phyloP scores from a whole-genome alignment of 176 grass and related monocot genomes.

The Aegilops tauschii region DNA sequence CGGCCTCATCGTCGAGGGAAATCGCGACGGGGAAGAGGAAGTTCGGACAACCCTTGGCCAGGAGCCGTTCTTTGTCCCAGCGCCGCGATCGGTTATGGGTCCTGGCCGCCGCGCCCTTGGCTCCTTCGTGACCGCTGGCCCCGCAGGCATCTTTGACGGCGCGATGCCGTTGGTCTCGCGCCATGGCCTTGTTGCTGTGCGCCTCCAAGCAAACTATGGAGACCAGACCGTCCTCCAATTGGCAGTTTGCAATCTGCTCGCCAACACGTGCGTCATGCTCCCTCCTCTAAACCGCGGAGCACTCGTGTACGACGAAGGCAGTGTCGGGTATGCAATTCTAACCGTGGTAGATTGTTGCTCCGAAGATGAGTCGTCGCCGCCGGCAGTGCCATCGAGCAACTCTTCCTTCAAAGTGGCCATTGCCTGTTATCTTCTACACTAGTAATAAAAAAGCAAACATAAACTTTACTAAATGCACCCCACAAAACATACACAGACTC shows the following conservation, averaged over 20 bases:
- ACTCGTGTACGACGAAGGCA: neutral
- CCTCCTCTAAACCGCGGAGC: too few species aligned
- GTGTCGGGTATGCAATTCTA: neutral
- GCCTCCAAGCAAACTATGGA: neutral
- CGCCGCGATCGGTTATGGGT: neutral
- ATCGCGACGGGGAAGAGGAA: too few species aligned
- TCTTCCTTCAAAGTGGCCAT: neutral
- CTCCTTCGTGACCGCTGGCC: neutral
- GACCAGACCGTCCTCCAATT: neutral
- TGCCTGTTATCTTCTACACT: neutral
- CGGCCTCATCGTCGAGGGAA: neutral
- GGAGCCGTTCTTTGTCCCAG: neutral
- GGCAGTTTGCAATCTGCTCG: neutral
- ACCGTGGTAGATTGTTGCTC: neutral
- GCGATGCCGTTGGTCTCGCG: neutral
- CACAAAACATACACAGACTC: too few species aligned
- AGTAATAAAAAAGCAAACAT: too few species aligned
- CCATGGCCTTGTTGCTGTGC: neutral
- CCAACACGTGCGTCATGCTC: too few species aligned
- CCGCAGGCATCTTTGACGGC: neutral
- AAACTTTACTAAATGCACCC: too few species aligned
- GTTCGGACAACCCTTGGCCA: too few species aligned
- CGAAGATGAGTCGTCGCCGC: neutral
- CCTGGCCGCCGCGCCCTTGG: neutral
- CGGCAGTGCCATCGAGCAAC: neutral